Base-by-base conservation (phyloP, 2,329 filamentous ascomycete species). In the Aspergillus ustus region DNA sequence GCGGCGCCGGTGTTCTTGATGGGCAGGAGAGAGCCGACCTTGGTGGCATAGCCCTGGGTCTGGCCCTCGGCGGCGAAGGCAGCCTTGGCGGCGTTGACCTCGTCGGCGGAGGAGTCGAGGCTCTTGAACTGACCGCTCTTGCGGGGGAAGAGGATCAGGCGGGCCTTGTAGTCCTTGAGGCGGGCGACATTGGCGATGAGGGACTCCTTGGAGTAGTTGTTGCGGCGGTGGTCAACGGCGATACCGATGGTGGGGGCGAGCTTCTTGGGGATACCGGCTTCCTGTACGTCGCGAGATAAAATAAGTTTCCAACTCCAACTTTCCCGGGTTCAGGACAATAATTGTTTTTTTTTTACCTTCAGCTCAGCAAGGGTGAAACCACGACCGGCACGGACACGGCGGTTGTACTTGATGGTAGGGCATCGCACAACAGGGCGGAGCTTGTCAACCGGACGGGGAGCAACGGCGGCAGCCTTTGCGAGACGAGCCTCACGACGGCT, bases 331-430 rank as follows among this genome's bases (percentile, higher is more conserved):
- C 44, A 28, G 20, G 22, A 22, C 11, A 20, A 25, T 25, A 25
- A 25, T 25, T 25, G 13, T 28, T 31, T 37, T 43, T n/a, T 53
- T 15, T 68, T 72, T 91, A 97, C 94, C 93, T 99, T 99, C 81
- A 99, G 87, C 89, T 99, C 95, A 84, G 89, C 87, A 73, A 98
- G 87, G 75, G 94, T 92, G 91, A 99, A 99, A 81, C 95, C 95
- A 87, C 95, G 93, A 82, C 95, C 95, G 79, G 92, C 89, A 81
- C 95, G 91, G 79, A 96, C 91, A 81, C 93, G 93, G 81, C 95
- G 93, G 92, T 99, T 99, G 89, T 99, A 96, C 88, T 96, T 97
- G 87, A 97, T 84, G 76, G 92, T 94, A 79, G 95, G 94, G 90
- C 94, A 98, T 86, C 93, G 91, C 75, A 99, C 94, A 82, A 98